Conservation (phyloP, 148 eudicot species). For the Heliosperma pusillum region DNA sequence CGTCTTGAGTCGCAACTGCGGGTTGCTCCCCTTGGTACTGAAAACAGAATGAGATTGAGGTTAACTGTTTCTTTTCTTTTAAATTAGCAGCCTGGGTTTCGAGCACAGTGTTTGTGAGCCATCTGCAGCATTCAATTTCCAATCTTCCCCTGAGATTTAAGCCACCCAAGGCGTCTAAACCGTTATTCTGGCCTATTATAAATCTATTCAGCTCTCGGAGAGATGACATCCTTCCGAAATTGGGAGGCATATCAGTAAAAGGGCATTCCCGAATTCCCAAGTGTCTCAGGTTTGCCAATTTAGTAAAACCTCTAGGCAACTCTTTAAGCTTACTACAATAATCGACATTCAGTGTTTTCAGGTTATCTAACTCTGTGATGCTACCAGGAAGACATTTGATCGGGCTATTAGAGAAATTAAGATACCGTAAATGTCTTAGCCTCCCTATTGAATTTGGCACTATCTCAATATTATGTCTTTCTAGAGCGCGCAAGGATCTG, state of each 20-base stretch:
- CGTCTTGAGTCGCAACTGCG: conserved; percentile 6
- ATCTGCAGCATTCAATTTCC: background rate
- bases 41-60: background rate
- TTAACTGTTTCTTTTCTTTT: conserved; percentile 7
- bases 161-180: conserved; percentile 11
- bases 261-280: background rate
- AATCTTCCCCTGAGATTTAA: conserved; percentile 8
- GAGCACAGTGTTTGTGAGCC: background rate
- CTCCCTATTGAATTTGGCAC: background rate
- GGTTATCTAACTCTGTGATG: background rate
- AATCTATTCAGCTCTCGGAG: background rate
- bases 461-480: background rate
- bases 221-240: conserved; percentile 8
- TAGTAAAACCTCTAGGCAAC: conserved; percentile 23
- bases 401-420: background rate
- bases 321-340: background rate
- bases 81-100: conserved; percentile 4
- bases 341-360: conserved; percentile 10
- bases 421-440: conserved; percentile 20
- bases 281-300: conserved; percentile 15
- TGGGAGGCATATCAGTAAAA: background rate
- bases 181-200: conserved; percentile 18
- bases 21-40: background rate
- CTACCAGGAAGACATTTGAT: background rate
- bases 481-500: conserved; percentile 16